Percentiles rank a stretch among this genome's conserved stretches.
Evolutionary conservation across 2,329 filamentous ascomycete genomes (phyloP).

Genomic region (Pseudocercospora fijiensis): DNA sequence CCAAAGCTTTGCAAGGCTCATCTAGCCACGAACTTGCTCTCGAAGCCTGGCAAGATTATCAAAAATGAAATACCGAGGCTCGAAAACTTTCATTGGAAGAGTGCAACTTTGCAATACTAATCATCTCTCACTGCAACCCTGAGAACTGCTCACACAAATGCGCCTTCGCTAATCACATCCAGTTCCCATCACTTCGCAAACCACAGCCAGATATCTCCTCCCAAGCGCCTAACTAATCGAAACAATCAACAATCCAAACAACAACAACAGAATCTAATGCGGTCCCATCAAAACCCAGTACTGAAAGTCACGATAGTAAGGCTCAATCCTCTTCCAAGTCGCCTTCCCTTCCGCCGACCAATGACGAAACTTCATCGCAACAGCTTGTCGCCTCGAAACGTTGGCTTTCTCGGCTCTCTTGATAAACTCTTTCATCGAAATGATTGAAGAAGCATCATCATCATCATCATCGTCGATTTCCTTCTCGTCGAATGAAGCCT

Average conservation of each 20-base stretch:
- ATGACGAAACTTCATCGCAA: conserved; percentile 13
- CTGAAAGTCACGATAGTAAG: conserved; percentile 16
- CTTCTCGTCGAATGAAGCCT: neutral
- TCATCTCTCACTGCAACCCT: neutral
- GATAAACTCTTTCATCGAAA: neutral
- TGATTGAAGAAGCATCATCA: neutral
- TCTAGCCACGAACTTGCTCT: no score
- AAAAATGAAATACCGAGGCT: no score
- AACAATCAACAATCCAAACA: neutral
- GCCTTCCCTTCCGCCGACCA: conserved; percentile 12
- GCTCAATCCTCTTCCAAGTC: conserved; percentile 15
- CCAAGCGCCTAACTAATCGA: neutral
- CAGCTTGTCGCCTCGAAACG: conserved; percentile 10
- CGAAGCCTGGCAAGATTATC: no score
- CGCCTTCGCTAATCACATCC: neutral
- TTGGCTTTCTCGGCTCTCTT: neutral
- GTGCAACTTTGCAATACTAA: neutral
- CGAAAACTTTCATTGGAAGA: no score
- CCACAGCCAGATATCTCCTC: neutral
- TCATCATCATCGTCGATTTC: neutral
- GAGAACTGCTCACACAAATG: neutral
- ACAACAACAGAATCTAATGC: conserved; percentile 11
- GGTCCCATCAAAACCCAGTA: conserved; percentile 20
- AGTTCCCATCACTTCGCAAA: neutral
- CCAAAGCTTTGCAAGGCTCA: no score